Percentiles rank a stretch among this genome's conserved stretches.
Evolutionary conservation across 352 stramenopile genomes (phyloP).

Genomic region (Pilasporangium apinafurcum): DNA sequence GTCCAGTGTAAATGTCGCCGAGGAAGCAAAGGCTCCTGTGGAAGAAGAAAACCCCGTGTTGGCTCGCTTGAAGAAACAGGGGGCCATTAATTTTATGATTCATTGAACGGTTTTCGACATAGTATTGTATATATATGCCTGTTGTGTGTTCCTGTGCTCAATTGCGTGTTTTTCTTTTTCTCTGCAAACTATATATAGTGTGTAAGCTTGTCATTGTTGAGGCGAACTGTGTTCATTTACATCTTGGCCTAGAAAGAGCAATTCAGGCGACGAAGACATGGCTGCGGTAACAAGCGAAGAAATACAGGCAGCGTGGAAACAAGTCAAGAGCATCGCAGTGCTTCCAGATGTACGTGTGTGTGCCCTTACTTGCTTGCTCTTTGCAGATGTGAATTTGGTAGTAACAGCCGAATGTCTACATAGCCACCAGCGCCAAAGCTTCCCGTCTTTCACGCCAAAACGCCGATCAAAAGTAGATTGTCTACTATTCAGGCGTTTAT

Average conservation of each 20-base stretch:
- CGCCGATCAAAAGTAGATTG: constrained; percentile 51
- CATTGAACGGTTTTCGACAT: constrained; percentile 20
- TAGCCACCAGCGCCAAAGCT: constrained; percentile 57
- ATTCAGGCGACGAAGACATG: constrained; percentile 21
- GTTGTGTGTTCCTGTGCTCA: constrained; percentile 11
- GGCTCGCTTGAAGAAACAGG: constrained; percentile 71
- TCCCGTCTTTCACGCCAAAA: constrained; percentile 45
- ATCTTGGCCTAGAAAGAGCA: neutral
- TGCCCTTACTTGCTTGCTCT: neutral
- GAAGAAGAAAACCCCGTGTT: constrained; percentile 68
- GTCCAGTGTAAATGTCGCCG: constrained; percentile 39
- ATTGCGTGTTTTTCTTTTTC: constrained; percentile 8
- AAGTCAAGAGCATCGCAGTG: constrained; percentile 49
- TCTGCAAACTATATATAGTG: neutral
- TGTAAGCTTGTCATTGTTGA: too few relatives aligned
- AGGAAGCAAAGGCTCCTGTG: constrained; percentile 15
- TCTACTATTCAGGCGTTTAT: constrained; percentile 60
- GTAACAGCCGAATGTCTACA: neutral
- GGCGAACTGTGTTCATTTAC: neutral
- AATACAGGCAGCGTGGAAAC: constrained; percentile 58
- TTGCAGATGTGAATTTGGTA: neutral
- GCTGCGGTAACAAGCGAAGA: constrained; percentile 54
- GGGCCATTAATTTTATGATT: constrained; percentile 82
- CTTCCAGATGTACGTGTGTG: constrained; percentile 35
- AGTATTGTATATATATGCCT: constrained; percentile 13